These are phyloP conservation scores for Pythium brassicae DNA, from an alignment of 352 stramenopile genomes.

Conservation along the genomic window DNA sequence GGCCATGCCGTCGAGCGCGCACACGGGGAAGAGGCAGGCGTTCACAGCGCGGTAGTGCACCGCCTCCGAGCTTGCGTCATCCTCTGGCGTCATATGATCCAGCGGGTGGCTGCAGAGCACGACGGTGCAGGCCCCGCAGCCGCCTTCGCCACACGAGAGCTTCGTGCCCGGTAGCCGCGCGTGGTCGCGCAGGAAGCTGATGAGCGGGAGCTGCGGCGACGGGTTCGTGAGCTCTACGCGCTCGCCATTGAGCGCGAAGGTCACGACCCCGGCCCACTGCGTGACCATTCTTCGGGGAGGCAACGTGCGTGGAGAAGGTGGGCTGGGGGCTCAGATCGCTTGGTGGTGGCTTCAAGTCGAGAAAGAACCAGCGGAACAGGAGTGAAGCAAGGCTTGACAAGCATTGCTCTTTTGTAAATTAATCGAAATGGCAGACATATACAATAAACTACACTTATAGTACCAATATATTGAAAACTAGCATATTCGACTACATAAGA, in stretches of 20 bases:
- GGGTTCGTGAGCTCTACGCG: conserved; percentile 22
- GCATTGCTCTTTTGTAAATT: too few species aligned
- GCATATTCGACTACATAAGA: too few species aligned
- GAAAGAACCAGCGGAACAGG: too few species aligned
- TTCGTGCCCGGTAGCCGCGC: conserved; percentile 78
- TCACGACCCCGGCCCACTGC: conserved; percentile 10
- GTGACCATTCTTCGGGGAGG: neutral
- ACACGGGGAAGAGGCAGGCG: conserved; percentile 81
- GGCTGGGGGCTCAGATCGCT: too few species aligned
- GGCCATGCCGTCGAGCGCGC: conserved; percentile 72
- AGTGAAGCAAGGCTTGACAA: too few species aligned
- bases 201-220: conserved; percentile 66
- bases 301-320: too few species aligned
- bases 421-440: too few species aligned
- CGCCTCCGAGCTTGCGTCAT: neutral
- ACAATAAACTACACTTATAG: too few species aligned
- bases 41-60: conserved; percentile 73
- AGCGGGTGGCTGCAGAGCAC: conserved; percentile 65
- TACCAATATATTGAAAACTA: too few species aligned
- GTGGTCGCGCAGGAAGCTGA: conserved; percentile 76
- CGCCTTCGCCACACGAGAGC: conserved; percentile 93
- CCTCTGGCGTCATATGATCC: neutral
- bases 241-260: conserved; percentile 11
- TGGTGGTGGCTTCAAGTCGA: too few species aligned
- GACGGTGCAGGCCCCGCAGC: conserved; percentile 95